A percentile compares a stretch with the other conserved stretches of the same genome.
These are phyloP conservation scores for Kuraishia cidri DNA, from an alignment of 805 yeast genomes.

Conservation along the genomic window DNA sequence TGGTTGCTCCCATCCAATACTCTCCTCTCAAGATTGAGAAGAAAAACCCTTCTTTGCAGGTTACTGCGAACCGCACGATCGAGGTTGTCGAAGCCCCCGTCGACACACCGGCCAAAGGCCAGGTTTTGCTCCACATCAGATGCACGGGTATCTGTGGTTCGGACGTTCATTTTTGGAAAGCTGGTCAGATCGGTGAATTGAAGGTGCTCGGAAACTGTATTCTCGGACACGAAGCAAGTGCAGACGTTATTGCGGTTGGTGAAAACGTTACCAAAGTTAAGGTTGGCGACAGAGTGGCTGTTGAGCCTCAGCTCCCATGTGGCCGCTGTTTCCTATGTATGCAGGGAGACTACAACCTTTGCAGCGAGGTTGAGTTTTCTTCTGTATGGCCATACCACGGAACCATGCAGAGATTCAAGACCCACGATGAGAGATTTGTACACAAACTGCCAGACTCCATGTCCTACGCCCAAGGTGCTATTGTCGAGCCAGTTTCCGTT, in stretches of 20 bases:
- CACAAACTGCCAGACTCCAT: conserved; percentile 29
- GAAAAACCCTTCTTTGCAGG: conserved; percentile 14
- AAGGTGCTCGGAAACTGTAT: conserved; percentile 23
- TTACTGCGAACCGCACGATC: conserved; percentile 10
- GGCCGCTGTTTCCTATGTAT: conserved; percentile 25
- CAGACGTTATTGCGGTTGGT: conserved; percentile 39
- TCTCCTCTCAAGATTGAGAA: conserved; percentile 2
- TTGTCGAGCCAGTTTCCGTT: conserved; percentile 47
- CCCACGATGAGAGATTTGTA: conserved; percentile 21
- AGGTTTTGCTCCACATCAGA: conserved; percentile 47
- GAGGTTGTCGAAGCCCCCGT: conserved; percentile 11
- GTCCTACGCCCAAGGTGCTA: conserved; percentile 43
- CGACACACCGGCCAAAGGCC: conserved; percentile 20
- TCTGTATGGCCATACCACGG: conserved; percentile 29
- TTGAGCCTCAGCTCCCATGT: conserved; percentile 51
- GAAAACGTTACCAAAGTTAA: conserved; percentile 33
- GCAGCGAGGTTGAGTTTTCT: conserved; percentile 25
- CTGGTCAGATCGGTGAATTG: conserved; percentile 52
- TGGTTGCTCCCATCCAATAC: neutral
- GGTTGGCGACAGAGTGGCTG: conserved; percentile 37
- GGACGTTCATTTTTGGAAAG: conserved; percentile 61
- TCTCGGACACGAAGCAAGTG: conserved; percentile 37
- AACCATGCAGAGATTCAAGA: conserved; percentile 26
- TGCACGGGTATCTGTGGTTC: conserved; percentile 74
- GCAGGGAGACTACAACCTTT: conserved; percentile 30